Evolutionary conservation across 345 rosid genomes (phyloP).

Genomic region (Rhodamnia rubescens): DNA sequence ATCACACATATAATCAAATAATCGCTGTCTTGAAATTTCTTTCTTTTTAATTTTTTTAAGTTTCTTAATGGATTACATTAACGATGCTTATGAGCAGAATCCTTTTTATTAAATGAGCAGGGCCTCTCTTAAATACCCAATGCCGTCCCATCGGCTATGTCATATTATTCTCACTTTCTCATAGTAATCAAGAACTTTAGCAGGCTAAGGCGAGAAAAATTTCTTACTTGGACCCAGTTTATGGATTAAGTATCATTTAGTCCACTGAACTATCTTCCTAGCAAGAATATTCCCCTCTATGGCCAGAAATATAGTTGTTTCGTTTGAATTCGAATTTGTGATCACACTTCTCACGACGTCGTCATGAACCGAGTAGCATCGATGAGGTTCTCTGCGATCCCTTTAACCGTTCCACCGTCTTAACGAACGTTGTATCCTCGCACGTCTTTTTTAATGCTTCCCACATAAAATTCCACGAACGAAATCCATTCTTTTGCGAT

Average conservation of each 20-base stretch:
- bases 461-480: neutral
- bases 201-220: neutral
- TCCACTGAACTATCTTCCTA: neutral
- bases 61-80: neutral
- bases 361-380: neutral
- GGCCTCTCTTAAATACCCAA: neutral
- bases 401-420: neutral
- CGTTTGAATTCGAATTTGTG: neutral
- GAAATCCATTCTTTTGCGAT: neutral
- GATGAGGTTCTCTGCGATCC: accelerated
- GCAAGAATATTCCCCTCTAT: neutral
- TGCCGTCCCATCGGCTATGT: neutral
- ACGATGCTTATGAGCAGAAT: neutral
- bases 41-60: neutral
- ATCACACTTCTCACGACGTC: neutral
- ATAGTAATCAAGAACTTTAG: neutral
- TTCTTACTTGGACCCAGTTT: neutral
- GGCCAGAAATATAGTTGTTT: neutral
- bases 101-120: neutral
- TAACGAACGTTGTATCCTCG: neutral
- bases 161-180: neutral
- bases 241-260: neutral
- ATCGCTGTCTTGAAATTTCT: neutral
- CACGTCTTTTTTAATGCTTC: neutral
- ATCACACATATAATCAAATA: neutral